Percentiles rank a stretch among this genome's conserved stretches.
Conservation (phyloP, 176 grass and related monocot species). For the Zizania latifolia region DNA sequence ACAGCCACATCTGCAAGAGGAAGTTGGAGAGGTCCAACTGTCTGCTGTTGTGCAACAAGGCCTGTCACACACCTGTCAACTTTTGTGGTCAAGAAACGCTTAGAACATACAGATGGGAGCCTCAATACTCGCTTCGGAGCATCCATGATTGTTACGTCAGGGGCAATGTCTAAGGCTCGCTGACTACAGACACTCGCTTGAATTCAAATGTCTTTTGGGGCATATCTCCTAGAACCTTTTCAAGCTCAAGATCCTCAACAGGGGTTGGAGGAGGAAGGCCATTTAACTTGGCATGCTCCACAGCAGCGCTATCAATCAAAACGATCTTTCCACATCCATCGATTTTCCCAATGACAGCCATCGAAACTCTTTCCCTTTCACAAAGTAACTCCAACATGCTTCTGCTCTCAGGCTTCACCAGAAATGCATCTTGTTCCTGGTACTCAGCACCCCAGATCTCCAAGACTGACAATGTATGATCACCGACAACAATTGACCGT, state of each 20-base stretch:
- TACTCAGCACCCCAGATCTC: slow-evolving; percentile 90
- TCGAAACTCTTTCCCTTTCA: slow-evolving; percentile 65
- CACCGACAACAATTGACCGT: slow-evolving; percentile 72
- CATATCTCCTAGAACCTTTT: slow-evolving; percentile 95
- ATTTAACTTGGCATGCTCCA: slow-evolving; percentile 48
- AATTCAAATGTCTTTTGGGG: slow-evolving; percentile 86
- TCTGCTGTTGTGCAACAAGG: slow-evolving; percentile 73
- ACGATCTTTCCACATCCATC: slow-evolving; percentile 80
- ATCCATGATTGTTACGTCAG: slow-evolving; percentile 63
- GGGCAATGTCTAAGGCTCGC: slow-evolving; percentile 70
- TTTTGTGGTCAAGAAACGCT: slow-evolving; percentile 85
- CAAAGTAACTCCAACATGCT: slow-evolving; percentile 50
- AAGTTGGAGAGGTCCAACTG: slow-evolving; percentile 68
- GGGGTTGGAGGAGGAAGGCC: slow-evolving; percentile 49
- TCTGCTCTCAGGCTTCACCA: slow-evolving; percentile 54
- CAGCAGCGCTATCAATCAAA: slow-evolving; percentile 65
- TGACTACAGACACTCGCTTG: slow-evolving; percentile 32
- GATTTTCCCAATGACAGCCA: slow-evolving; percentile 77
- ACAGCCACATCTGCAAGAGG: slow-evolving; percentile 86
- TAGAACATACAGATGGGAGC: slow-evolving; percentile 79
- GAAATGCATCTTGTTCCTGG: slow-evolving; percentile 79
- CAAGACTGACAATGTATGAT: slow-evolving; percentile 85
- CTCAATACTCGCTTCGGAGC: slow-evolving; percentile 66
- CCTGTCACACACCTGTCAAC: slow-evolving; percentile 85
- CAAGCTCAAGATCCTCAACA: slow-evolving; percentile 76